phyloP scores from a whole-genome alignment of 352 stramenopile species.

The Pythium monospermum region DNA sequence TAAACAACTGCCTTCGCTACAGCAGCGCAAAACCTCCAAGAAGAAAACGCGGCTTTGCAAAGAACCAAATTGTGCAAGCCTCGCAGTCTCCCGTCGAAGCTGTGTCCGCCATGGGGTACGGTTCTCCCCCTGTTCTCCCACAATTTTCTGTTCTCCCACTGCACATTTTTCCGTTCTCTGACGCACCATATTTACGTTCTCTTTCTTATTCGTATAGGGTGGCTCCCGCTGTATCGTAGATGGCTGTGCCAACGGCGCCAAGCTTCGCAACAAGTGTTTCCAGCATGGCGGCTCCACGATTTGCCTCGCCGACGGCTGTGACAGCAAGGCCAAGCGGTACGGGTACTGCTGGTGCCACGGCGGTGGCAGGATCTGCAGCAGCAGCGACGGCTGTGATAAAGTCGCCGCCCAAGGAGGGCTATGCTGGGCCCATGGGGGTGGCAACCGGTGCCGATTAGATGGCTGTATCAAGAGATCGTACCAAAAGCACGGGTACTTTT shows the following conservation, averaged over 20 bases:
- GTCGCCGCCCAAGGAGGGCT: conserved; percentile 28
- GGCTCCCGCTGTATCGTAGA: conserved; percentile 32
- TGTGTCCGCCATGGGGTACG: conserved; percentile 33
- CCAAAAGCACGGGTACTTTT: conserved; percentile 46
- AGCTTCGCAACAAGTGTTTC: conserved; percentile 38
- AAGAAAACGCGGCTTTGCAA: conserved; percentile 41
- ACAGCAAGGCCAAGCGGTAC: conserved; percentile 36
- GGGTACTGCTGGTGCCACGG: conserved; percentile 40
- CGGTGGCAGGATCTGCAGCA: conserved; percentile 35
- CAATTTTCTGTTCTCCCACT: background rate
- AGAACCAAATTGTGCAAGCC: conserved; percentile 27
- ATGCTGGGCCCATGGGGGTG: conserved; percentile 42
- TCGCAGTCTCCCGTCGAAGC: conserved; percentile 32
- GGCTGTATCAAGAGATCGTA: conserved; percentile 44
- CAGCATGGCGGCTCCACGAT: conserved; percentile 36
- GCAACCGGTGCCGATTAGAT: conserved; percentile 38
- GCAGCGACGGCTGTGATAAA: conserved; percentile 32
- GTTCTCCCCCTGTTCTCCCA: background rate
- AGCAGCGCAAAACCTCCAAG: conserved; percentile 16
- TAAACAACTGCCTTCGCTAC: background rate
- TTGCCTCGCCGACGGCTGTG: conserved; percentile 27
- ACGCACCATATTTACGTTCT: too few relatives aligned
- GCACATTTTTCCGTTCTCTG: conserved; percentile 1
- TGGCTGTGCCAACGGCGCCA: conserved; percentile 34
- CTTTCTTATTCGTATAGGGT: too few relatives aligned